Evolutionary conservation across 1,284 basidiomycete species (phyloP), one percentile per base, ranked within the genome.

Genomic region (Cutaneotrichosporon spelunceum): DNA sequence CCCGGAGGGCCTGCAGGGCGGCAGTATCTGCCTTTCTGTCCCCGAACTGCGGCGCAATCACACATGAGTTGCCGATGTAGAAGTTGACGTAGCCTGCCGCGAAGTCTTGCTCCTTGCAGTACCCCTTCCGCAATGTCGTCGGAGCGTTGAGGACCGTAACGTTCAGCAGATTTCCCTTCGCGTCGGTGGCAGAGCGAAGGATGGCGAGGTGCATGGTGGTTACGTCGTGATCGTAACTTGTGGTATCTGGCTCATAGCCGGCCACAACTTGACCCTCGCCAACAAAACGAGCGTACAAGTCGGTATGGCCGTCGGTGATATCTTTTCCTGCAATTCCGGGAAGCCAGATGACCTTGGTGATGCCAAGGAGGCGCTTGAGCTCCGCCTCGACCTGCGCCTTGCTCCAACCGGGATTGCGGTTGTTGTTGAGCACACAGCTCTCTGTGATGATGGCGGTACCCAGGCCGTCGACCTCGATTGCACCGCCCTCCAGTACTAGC

Each of bases 81-180:
- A 54, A 59, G 53, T 59, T 59, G 52, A 59, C 45, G 47, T 70
- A 70, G 4, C 61, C 58, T 2, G 60, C 65, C 33, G 66, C 52
- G 42, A 68, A 68, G 27, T 59, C 58, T 3, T 54, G 33, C 6
- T 33, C 44, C 24, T 59, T n/a, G 24, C 19, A 16, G 19, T 27
- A 52, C n/a, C 47, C 34, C 4, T 6, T 7, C 26, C 53, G 29
- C 10, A 48, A 7, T 9, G 21, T 26, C 2, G 1, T 23, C 2
- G 58, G 58, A 19, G 58, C 52, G 26, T 19, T 44, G 30, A 59
- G 44, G 4, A 48, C 53, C 4, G 34, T 39, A 21, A 59, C 58
- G n/a, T 54, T 30, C 33, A 59, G 45, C 5, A 29, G 23, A 13
- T 24, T 24, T 10, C 58, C 58, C 4, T 14, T 1, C 2, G 58